Conservation (phyloP, 208 protist species). For the Histomonas meleagridis region DNA sequence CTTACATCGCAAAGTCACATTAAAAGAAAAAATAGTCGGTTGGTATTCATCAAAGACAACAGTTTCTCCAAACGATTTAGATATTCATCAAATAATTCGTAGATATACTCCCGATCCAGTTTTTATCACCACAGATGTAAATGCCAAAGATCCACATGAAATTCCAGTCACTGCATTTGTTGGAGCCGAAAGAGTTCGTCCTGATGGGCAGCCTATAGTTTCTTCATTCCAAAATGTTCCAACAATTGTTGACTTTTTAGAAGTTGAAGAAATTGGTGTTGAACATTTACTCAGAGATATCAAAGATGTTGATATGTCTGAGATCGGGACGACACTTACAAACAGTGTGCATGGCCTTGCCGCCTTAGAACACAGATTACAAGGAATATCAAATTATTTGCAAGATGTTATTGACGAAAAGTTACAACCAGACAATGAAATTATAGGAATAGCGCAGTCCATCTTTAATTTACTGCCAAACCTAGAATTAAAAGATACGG, state of each 20-base stretch:
- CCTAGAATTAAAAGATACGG: conserved; percentile 55
- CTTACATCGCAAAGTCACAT: conserved; percentile 95
- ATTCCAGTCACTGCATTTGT: background rate
- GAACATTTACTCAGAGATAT: conserved; percentile 96
- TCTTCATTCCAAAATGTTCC: conserved; percentile 42
- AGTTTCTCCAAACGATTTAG: conserved; percentile 70
- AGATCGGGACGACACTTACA: conserved; percentile 42
- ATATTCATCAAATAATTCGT: conserved; percentile 78
- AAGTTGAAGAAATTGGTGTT: conserved; percentile 84
- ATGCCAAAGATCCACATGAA: conserved; percentile 50
- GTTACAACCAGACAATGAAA: conserved; percentile 68
- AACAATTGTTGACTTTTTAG: conserved; percentile 40
- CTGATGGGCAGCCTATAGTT: background rate
- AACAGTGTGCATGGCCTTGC: background rate
- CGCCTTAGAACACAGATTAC: conserved; percentile 68
- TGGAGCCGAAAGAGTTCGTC: background rate
- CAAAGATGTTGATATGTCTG: conserved; percentile 51
- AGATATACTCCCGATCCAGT: conserved; percentile 60
- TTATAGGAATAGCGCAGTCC: conserved; percentile 68
- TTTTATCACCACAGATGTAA: conserved; percentile 71
- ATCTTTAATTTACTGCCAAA: conserved; percentile 78
- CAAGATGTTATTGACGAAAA: conserved; percentile 53
- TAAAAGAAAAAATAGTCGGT: conserved; percentile 86
- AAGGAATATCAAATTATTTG: conserved; percentile 74
- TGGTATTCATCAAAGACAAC: conserved; percentile 96